Evolutionary conservation across 208 protist genomes (phyloP).

Genomic region (Acanthamoeba sp.): DNA sequence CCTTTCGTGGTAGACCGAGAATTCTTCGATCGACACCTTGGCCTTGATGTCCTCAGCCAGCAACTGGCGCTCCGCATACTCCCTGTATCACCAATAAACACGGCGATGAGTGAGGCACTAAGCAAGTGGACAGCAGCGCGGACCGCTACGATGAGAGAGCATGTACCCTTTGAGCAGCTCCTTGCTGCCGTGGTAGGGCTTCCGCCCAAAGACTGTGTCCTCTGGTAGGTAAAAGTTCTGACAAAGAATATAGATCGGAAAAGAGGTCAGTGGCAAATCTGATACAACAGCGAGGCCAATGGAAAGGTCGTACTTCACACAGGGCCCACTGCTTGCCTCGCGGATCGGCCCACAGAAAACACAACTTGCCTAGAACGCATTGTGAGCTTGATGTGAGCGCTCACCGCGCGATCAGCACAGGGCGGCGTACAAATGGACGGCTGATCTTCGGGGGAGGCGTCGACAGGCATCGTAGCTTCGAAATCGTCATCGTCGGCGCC

Average conservation of each 20-base stretch:
- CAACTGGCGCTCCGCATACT: conserved; percentile 33
- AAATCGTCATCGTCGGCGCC: not conserved
- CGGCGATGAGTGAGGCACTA: not conserved
- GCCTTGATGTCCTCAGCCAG: not conserved
- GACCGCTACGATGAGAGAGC: no score
- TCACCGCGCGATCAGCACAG: not conserved
- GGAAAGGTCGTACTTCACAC: not conserved
- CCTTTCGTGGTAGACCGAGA: not conserved
- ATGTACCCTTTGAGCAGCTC: conserved; percentile 48
- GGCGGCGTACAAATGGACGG: conserved; percentile 8
- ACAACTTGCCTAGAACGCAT: conserved; percentile 2
- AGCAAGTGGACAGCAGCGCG: not conserved
- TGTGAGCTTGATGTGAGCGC: not conserved
- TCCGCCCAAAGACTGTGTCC: conserved; percentile 43
- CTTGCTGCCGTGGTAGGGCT: conserved; percentile 39
- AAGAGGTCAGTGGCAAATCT: not conserved
- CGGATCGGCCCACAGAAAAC: conserved; percentile 12
- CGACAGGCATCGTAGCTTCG: conserved; percentile 30
- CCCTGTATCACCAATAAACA: not conserved
- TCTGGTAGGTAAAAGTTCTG: conserved; percentile 5
- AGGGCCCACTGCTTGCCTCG: conserved; percentile 60
- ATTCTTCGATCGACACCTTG: conserved; percentile 34
- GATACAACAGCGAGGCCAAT: not conserved
- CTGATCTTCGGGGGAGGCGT: conserved; percentile 20
- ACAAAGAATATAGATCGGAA: not conserved